Percentiles rank a stretch among this genome's conserved stretches.
Evolutionary conservation across 2,329 filamentous ascomycete species (phyloP).

Genomic region (Penicillium expansum): DNA sequence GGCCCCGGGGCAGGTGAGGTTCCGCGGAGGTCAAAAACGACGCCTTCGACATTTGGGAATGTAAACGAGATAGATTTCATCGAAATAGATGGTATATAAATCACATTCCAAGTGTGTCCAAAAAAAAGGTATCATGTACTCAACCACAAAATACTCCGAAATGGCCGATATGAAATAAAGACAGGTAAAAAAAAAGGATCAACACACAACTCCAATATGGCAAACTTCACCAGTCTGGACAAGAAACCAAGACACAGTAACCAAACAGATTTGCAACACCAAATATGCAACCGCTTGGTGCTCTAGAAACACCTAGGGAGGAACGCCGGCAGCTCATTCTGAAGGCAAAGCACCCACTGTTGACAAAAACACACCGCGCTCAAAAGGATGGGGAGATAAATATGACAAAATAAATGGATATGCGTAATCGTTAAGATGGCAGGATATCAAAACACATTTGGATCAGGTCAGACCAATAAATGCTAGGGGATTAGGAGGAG

Average conservation of each 20-base stretch:
- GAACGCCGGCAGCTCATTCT: constrained; percentile 16
- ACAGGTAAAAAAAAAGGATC: constrained; percentile 2
- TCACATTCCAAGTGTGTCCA: constrained; percentile 4
- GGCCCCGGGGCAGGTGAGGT: background rate
- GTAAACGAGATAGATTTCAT: background rate
- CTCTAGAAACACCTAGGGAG: constrained; percentile 12
- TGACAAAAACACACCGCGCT: constrained; percentile 10
- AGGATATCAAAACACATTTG: constrained; percentile 4
- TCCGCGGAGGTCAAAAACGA: background rate
- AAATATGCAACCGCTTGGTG: constrained; percentile 22
- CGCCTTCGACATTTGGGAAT: background rate
- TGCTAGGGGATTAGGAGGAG: constrained; percentile 17
- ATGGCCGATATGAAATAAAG: constrained; percentile 9
- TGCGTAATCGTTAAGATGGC: constrained; percentile 22
- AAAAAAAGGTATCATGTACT: constrained; percentile 17
- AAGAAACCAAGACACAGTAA: background rate
- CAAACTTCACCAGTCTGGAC: background rate
- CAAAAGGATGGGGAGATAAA: constrained; percentile 10
- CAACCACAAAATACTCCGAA: constrained; percentile 19
- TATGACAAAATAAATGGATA: constrained; percentile 16
- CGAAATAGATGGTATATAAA: constrained; percentile 5
- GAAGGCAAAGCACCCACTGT: constrained; percentile 11
- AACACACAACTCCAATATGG: constrained; percentile 1
- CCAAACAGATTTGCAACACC: constrained; percentile 17
- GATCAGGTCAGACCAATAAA: constrained; percentile 10